Conservation (phyloP, 2,329 filamentous ascomycete species). For the Xylaria sp. region DNA sequence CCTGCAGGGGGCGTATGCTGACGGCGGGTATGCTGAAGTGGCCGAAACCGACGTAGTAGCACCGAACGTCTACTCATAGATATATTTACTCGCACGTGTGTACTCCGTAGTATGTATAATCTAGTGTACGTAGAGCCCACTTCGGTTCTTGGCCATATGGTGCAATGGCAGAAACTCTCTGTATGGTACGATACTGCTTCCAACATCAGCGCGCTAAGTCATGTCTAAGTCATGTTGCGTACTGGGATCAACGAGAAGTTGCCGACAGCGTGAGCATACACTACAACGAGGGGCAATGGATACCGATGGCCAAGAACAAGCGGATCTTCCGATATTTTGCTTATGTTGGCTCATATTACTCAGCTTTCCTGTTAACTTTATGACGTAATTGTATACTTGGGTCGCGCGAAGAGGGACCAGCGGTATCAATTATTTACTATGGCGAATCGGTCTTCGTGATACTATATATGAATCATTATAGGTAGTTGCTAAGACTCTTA, state of each 20-base stretch:
- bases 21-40: not conserved
- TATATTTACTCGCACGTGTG: not conserved
- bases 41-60: not conserved
- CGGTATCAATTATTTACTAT: too few species aligned
- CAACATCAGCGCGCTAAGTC: not conserved
- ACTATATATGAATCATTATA: too few species aligned
- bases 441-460: too few species aligned
- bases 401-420: too few species aligned
- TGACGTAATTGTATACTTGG: too few species aligned
- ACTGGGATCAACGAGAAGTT: not conserved
- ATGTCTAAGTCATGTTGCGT: not conserved
- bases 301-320: not conserved
- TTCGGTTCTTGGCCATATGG: not conserved
- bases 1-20: not conserved
- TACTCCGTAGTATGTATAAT: not conserved
- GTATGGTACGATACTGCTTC: not conserved
- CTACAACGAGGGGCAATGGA: not conserved
- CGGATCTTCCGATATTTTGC: too few species aligned
- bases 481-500: too few species aligned
- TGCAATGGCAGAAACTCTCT: not conserved
- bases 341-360: too few species aligned
- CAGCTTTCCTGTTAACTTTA: too few species aligned
- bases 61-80: not conserved
- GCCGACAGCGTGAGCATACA: not conserved
- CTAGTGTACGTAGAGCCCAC: not conserved